phyloP scores from a whole-genome alignment of 2,329 filamentous ascomycete species.

The Sporothrix euskadiensis region DNA sequence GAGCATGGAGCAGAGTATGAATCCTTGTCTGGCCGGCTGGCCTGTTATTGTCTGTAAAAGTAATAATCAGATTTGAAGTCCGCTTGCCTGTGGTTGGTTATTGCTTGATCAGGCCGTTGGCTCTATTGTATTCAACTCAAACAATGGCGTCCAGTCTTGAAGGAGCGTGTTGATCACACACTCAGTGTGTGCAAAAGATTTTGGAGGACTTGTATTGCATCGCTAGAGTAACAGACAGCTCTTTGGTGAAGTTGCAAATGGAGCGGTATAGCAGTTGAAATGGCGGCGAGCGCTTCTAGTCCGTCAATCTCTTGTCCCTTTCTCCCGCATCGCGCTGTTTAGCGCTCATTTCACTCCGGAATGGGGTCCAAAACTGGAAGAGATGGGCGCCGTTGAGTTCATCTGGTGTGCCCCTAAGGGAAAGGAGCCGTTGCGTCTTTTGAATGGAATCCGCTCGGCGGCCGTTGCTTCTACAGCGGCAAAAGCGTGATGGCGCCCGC shows the following conservation, averaged over 20 bases:
- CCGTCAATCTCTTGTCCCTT: background rate
- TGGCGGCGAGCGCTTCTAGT: background rate
- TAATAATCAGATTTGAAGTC: conserved; percentile 4
- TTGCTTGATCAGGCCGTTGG: background rate
- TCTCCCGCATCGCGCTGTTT: conserved; percentile 4
- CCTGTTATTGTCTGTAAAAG: conserved; percentile 4
- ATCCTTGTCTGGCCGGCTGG: conserved; percentile 9
- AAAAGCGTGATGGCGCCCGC: background rate
- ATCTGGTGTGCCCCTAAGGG: conserved; percentile 6
- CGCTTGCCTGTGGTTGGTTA: background rate
- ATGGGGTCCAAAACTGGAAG: background rate
- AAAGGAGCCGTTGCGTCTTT: conserved; percentile 3
- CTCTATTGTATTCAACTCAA: background rate
- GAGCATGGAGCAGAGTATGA: conserved; percentile 7
- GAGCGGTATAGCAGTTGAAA: background rate
- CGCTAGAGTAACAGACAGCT: background rate
- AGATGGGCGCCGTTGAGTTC: background rate
- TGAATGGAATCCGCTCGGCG: background rate
- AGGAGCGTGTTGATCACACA: background rate
- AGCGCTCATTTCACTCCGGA: conserved; percentile 12
- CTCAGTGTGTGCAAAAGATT: conserved; percentile 12
- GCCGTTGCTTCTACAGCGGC: conserved; percentile 13
- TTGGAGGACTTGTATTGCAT: background rate
- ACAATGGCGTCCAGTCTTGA: background rate
- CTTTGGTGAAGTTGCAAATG: background rate